phyloP scores from a whole-genome alignment of 2,329 filamentous ascomycete species.

The Penicillium sp. region DNA sequence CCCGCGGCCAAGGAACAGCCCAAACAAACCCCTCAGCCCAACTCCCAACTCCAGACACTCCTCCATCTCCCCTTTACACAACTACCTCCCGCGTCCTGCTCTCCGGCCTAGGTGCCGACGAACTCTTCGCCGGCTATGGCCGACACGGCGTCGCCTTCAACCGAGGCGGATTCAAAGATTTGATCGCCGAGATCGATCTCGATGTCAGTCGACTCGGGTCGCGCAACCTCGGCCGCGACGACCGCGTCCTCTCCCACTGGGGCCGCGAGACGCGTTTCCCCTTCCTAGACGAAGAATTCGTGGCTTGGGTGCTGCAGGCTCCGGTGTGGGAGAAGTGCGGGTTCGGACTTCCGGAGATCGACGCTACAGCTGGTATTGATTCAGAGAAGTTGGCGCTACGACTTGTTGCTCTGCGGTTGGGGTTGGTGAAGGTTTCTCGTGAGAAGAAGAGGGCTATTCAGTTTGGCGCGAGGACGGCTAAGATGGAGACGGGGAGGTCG shows the following conservation, averaged over 20 bases:
- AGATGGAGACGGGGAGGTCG: constrained; percentile 66
- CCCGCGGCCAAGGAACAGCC: constrained; percentile 64
- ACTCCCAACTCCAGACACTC: constrained; percentile 4
- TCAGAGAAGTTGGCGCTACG: constrained; percentile 78
- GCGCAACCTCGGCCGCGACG: constrained; percentile 92
- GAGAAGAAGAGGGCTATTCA: constrained; percentile 94
- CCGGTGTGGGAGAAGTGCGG: constrained; percentile 86
- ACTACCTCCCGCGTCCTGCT: constrained; percentile 79
- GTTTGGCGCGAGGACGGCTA: constrained; percentile 77
- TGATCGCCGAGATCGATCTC: constrained; percentile 78
- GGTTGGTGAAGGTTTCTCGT: constrained; percentile 67
- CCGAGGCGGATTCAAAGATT: constrained; percentile 64
- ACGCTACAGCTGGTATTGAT: constrained; percentile 40
- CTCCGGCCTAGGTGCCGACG: constrained; percentile 91
- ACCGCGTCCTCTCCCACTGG: constrained; percentile 87
- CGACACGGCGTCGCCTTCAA: constrained; percentile 76
- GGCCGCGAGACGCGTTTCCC: constrained; percentile 86
- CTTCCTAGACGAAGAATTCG: constrained; percentile 80
- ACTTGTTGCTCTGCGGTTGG: constrained; percentile 70
- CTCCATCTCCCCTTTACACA: constrained; percentile 48
- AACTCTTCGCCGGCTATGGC: constrained; percentile 90
- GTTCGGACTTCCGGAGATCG: constrained; percentile 57
- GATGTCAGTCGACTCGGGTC: constrained; percentile 84
- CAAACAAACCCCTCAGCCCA: constrained; percentile 25
- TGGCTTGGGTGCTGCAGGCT: constrained; percentile 72